Evolutionary conservation across 2,329 filamentous ascomycete genomes (phyloP), one percentile per base, ranked within the genome.

Genomic region (Cordyceps fumosorosea): DNA sequence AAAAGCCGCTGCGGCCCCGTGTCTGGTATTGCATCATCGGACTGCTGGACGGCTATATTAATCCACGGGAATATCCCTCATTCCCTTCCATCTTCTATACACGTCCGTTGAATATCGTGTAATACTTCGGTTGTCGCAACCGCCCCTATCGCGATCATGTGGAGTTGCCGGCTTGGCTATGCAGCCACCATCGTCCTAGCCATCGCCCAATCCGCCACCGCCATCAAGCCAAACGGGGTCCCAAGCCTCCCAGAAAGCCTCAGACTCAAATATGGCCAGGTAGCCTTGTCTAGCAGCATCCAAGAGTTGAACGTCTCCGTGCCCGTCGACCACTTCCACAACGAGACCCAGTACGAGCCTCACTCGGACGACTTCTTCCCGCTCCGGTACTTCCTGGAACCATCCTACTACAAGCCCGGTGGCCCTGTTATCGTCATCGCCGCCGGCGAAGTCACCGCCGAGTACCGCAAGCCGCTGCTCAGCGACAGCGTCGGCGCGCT

Each of bases 341-440:
- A 93, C 69, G 88, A 92, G 58, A 83, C 84, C 1, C 77, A 80
- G 53, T 96, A 96, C 70, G 89, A 88, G 72, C 90, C 91, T 32
- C 91, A 96, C 72, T 84, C 81, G 8, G 77, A 88, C 66, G 87
- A 73, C 32, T 82, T 76, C 2, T 96, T 92, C 73, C 74, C 84
- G 20, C 77, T 93, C 51, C 84, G 90, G 11, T 96, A 95, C 77
- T 96, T 88, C 87, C 91, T 93, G 67, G 90, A 96, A 69, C 84
- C 87, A 0, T 82, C 82, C 45, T 82, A 89, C 75, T 96, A 96
- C 75, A 81, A 87, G 71, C 76, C 82, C 0, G 91, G 91, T 10
- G 91, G 91, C 0, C 91, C 91, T 0, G 88, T 96, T 52, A 89
- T 96, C 62, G 82, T 96, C 5, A 80, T 96, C 4, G 82, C 87